Base-by-base conservation (phyloP, 2,329 filamentous ascomycete species). In the Colletotrichum orchidophilum region DNA sequence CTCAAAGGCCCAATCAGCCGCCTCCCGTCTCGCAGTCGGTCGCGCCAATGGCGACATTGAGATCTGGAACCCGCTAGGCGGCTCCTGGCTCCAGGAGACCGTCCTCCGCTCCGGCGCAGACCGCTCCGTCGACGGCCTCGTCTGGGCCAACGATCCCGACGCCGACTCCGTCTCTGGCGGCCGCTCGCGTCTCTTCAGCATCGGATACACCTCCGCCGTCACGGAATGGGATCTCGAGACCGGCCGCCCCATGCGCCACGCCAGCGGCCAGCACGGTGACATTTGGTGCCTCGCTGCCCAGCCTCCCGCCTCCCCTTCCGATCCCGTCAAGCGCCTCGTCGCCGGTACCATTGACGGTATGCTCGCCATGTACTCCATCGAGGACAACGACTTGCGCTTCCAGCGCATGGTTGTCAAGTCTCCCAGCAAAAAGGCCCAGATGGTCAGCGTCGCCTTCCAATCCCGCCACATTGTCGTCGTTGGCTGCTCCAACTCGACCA, bases 241-340 rank as follows among this genome's bases (percentile, higher is more conserved):
- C 73, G 94, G 94, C 15, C 87, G 90, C 66, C 93, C 95, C 12
- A 89, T 92, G 82, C 90, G 93, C 70, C 93, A 97, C 81, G 94
- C 94, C 21, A 95, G 93, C 77, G 96, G 96, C 55, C 97, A 97
- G 81, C 94, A 97, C 81, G 95, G 95, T 74, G 95, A 98, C 78
- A 96, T 98, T 73, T 99, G 96, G 96, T 98, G 96, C 82, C 89
- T 99, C 77, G 94, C 94, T 70, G 93, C 92, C 15, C 96, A 98
- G 82, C 96, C 96, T 3, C 74, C 80, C 73, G 71, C 74, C 11
- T 66, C 75, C 33, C 66, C 73, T 73, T 59, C 66, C 66, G 57
- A 75, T 79, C 77, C 77, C 65, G 80, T 82, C 46, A 83, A 81
- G 80, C 92, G 94, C 78, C 87, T 99, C 50, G 92, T 97, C 13